Evolutionary conservation across 306 rosid species (phyloP).

Genomic region (Cercis canadensis): DNA sequence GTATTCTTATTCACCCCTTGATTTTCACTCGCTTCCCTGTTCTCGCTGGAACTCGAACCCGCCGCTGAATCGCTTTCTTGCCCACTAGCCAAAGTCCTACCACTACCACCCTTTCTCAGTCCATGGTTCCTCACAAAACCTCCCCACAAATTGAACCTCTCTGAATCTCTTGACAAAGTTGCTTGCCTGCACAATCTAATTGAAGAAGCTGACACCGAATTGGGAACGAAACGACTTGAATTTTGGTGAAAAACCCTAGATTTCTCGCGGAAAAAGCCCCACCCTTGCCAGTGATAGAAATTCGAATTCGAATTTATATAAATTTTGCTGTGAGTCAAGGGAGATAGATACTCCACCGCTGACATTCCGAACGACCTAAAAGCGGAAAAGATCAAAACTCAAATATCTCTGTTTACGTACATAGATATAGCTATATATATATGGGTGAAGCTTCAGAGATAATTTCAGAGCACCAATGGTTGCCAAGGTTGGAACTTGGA

Average conservation of each 20-base stretch:
- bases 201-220: conserved; percentile 43
- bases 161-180: conserved; percentile 40
- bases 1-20: conserved; percentile 67
- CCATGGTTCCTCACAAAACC: conserved; percentile 39
- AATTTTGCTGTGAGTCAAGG: conserved; percentile 52
- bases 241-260: conserved; percentile 51
- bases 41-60: conserved; percentile 58
- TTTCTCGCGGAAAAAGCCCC: conserved; percentile 47
- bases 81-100: conserved; percentile 53
- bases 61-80: conserved; percentile 75
- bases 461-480: conserved; percentile 37
- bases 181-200: conserved; percentile 40
- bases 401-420: not conserved
- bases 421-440: not conserved
- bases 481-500: conserved; percentile 29
- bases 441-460: conserved; percentile 32
- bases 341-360: conserved; percentile 65
- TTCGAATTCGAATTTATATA: conserved; percentile 54
- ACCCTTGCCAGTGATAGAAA: conserved; percentile 46
- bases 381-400: conserved; percentile 32
- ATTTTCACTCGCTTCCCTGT: conserved; percentile 70
- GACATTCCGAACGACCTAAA: conserved; percentile 55
- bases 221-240: conserved; percentile 47
- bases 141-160: conserved; percentile 60
- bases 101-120: conserved; percentile 38